These are phyloP conservation scores for Talaromyces marneffei DNA, from an alignment of 2,329 filamentous ascomycete species.

Conservation along the genomic window DNA sequence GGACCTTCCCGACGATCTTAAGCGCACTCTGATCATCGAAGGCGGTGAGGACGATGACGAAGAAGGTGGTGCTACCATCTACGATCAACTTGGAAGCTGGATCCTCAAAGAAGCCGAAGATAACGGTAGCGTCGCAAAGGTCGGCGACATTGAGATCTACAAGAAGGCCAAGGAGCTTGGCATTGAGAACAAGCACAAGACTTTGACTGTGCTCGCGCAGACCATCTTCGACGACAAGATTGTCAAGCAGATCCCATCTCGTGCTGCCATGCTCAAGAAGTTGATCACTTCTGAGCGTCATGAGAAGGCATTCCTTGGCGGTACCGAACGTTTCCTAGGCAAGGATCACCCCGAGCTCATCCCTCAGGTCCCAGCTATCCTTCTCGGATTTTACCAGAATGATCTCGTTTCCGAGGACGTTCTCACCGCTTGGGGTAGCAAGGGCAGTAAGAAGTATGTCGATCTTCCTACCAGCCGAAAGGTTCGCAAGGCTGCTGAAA, in stretches of 20 bases:
- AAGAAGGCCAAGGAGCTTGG: slow-evolving; percentile 94
- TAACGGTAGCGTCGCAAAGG: slow-evolving; percentile 65
- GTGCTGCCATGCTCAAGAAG: slow-evolving; percentile 84
- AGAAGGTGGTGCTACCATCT: slow-evolving; percentile 66
- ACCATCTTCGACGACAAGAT: slow-evolving; percentile 91
- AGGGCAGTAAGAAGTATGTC: slow-evolving; percentile 98
- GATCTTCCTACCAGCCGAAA: slow-evolving; percentile 85
- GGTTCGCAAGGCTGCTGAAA: slow-evolving; percentile 88
- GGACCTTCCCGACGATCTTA: slow-evolving; percentile 88
- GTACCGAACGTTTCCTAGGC: slow-evolving; percentile 84
- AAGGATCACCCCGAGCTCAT: slow-evolving; percentile 76
- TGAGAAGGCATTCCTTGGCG: slow-evolving; percentile 90
- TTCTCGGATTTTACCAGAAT: slow-evolving; percentile 84
- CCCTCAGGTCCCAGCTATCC: slow-evolving; percentile 72
- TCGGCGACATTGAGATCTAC: slow-evolving; percentile 88
- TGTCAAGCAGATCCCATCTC: slow-evolving; percentile 75
- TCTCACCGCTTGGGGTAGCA: slow-evolving; percentile 82
- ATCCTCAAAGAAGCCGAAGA: slow-evolving; percentile 67
- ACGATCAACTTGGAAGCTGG: slow-evolving; percentile 91
- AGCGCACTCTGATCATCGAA: slow-evolving; percentile 79
- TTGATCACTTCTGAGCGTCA: slow-evolving; percentile 86
- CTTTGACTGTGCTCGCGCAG: slow-evolving; percentile 83
- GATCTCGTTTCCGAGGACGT: slow-evolving; percentile 86
- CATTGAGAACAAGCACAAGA: slow-evolving; percentile 91
- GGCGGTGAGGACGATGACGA: slow-evolving; percentile 77